Evolutionary conservation across 305 asterid genomes (phyloP), one percentile per base, ranked within the genome.

Genomic region (Rubia peregrina): DNA sequence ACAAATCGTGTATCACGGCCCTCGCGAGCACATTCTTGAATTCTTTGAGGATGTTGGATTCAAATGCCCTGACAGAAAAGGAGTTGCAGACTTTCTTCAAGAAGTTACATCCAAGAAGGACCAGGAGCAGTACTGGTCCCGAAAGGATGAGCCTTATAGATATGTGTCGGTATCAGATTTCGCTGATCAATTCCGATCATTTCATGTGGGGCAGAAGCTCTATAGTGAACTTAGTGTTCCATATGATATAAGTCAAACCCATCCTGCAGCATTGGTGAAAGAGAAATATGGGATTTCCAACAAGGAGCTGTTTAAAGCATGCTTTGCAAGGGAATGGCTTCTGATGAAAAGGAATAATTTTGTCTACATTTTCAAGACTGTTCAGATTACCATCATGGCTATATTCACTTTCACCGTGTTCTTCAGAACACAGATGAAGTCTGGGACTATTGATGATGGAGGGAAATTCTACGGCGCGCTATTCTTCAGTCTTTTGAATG

Each of bases 241-340:
- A 2, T 93, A 84, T 24, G 95, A 91, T 43, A 89, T 78, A 75
- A 72, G 81, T 36, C 84, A 77, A 76, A 71, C 84, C 43, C 98
- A 93, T 75, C 97, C 96, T 53, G 98, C 98, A 59, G 98, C 98
- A 38, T 77, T 93, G 84, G 96, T 88, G 24, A 91, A 90, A 12
- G 86, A 85, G 0, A 94, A 83, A 75, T 91, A 88, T 6, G 97
- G 97, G 22, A 87, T 94, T 72, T 91, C 96, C 51, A 91, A 82
- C 59, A 79, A 78, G 85, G 96, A 87, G 22, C 93, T 94, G 41
- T 70, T 94, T 56, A 91, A 80, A 75, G 96, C 96, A n/a, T 79
- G 86, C 80, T 68, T 89, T 70, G 78, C 96, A 9, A 85, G 96
- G 85, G 99, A 94, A 79, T 87, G 95, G 90, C 87, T 94, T 42